phyloP scores from a whole-genome alignment of 78 protist genomes.

The Dictyostelium purpureum region DNA sequence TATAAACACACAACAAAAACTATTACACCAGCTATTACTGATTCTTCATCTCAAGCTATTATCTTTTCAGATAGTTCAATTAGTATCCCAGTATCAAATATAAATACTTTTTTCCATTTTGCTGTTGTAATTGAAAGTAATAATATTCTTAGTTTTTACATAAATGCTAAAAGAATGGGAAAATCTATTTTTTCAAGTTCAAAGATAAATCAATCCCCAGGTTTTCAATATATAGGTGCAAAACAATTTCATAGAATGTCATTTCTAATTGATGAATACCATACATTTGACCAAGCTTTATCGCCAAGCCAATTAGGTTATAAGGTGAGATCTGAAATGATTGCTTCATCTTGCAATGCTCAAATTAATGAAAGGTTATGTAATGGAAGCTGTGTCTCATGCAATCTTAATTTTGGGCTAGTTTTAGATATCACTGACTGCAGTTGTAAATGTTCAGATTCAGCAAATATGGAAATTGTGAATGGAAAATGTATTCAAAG shows the following conservation, averaged over 20 bases:
- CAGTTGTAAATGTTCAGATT: neutral
- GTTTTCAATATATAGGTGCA: constrained; percentile 17
- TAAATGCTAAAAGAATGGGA: neutral
- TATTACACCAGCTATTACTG: neutral
- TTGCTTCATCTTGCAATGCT: neutral
- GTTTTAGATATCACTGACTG: neutral
- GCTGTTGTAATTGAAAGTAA: constrained; percentile 6
- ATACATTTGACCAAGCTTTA: neutral
- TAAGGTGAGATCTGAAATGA: neutral
- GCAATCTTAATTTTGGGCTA: neutral
- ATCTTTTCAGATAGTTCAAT: neutral
- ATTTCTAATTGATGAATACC: constrained; percentile 1
- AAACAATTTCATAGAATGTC: neutral
- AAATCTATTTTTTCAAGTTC: neutral
- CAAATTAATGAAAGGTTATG: neutral
- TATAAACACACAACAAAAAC: neutral
- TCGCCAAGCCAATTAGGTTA: constrained; percentile 2
- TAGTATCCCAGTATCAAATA: neutral
- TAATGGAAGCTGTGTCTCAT: neutral
- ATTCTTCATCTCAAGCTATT: neutral
- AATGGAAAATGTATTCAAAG: neutral
- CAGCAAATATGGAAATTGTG: neutral
- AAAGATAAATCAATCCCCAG: neutral
- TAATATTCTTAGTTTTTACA: neutral
- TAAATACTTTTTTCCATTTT: constrained; percentile 9